Base-by-base conservation (phyloP, 768 basidiomycete species). In the Tricholoma sp. region DNA sequence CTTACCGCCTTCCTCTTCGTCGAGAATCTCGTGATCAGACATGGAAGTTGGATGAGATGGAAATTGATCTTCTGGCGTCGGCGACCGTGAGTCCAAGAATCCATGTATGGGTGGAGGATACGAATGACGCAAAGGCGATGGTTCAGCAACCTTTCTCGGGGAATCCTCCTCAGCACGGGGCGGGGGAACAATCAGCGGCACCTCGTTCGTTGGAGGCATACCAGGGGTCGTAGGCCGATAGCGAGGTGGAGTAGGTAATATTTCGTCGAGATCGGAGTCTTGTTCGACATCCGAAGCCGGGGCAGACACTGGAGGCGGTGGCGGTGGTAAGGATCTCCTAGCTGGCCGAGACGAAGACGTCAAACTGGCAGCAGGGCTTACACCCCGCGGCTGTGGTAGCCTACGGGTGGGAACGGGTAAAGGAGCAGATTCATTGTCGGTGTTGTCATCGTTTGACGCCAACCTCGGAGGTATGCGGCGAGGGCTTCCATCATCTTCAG, bases 1-100 rank as follows among this genome's bases (percentile, higher is more conserved):
- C 81, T 58, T 57, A 86, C 85, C 84, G 43, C 82, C 83, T 67
- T 86, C 83, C 22, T 81, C 79, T 31, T 86, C 85, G 65, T 83
- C 79, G 52, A 86, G 66, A 19, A 86, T 64, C 61, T 83, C 82
- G 18, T 69, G 66, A 16, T 68, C 61, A 8, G 70, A 62, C 35
- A 65, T 55, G 21, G 68, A 60, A 9, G 68, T 66, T 19, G 69
- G 37, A 31, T 66, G 57, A 46, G 66, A 57, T n/a, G 68, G 63
- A 19, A 60, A 61, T 24, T 27, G 19, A 49, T 66, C 58, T 49
- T 50, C 56, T 31, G 59, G 63, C 11, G 60, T 35, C 14, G 56
- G 54, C 10, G 64, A 59, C 5, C 63, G 53, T 27, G 50, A 57
- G 27, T 56, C 57, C 50, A 54, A 29, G 21, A 35, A 35, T 18